These are phyloP conservation scores for Gentiana straminea DNA, from an alignment of 257 asterid species.

Conservation along the genomic window DNA sequence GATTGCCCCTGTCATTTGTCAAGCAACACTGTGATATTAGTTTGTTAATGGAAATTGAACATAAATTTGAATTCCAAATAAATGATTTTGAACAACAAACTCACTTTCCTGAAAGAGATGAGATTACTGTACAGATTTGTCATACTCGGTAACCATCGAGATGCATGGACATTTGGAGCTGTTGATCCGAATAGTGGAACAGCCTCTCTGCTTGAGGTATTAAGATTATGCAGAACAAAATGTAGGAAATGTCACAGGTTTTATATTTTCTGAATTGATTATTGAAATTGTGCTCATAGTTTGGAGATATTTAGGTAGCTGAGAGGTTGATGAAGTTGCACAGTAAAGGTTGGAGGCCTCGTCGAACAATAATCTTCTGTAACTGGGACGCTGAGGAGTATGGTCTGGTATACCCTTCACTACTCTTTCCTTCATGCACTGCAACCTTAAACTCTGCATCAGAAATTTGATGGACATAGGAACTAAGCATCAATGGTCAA, in stretches of 20 bases:
- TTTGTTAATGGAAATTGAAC: background rate
- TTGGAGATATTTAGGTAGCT: slow-evolving; percentile 42
- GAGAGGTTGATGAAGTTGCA: slow-evolving; percentile 43
- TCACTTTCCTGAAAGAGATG: slow-evolving; percentile 11
- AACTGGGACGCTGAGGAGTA: slow-evolving; percentile 94
- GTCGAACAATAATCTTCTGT: slow-evolving; percentile 69
- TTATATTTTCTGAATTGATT: slow-evolving; percentile 1
- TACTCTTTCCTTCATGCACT: background rate
- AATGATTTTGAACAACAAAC: background rate
- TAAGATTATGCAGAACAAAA: background rate
- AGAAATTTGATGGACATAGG: too few relatives aligned
- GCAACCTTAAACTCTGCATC: too few relatives aligned
- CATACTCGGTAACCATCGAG: slow-evolving; percentile 85
- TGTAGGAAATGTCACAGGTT: background rate
- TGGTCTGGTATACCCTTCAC: slow-evolving; percentile 54
- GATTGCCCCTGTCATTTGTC: background rate
- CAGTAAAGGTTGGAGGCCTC: slow-evolving; percentile 44
- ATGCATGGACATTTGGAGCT: slow-evolving; percentile 97
- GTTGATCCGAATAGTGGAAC: slow-evolving; percentile 92
- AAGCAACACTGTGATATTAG: background rate
- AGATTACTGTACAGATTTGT: slow-evolving; percentile 35
- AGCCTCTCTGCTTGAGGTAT: slow-evolving; percentile 76
- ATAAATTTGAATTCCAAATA: background rate
- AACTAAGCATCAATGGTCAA: too few relatives aligned
- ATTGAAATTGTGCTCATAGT: slow-evolving; percentile 7